Evolutionary conservation across 371 early-diverging fungal species (phyloP), one percentile per base, ranked within the genome.

Genomic region (Mucor indicus): DNA sequence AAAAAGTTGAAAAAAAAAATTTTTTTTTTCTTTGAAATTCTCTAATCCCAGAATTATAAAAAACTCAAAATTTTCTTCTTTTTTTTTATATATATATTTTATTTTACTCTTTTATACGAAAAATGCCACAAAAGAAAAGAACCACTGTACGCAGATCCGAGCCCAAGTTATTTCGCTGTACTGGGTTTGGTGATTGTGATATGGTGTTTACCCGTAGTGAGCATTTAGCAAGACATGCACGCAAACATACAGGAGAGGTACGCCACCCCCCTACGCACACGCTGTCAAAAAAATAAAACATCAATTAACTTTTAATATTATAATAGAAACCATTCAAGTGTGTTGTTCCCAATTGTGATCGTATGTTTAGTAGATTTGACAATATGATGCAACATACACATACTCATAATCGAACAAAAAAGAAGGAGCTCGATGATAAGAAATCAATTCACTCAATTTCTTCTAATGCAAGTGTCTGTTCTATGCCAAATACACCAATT

Each of bases 171-270:
- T 77, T 77, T 40, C 69, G 62, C 33, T 77, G 77, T 47, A 71
- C 72, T 27, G 77, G 74, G 9, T 77, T 67, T 46, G 72, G 72
- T 30, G 62, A 69, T 29, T 77, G 77, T 35, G 69, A 69, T 29
- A 77, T 77, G 77, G 72, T 77, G 2, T 77, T 77, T 44, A 74
- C 77, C 17, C 60, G 77, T 35, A 77, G 77, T 31, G 77, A 77
- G 20, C 77, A 77, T 57, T 63, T 77, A 22, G 74, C 74, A 0
- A 64, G 77, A 37, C 77, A 77, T 47, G 72, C 69, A 23, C 62
- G 77, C 50, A 82, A 82, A 33, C 82, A 82, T 42, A 82, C 82
- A 30, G 82, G 82, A 36, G 82, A 82, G 61, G 75, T 73, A 61
- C n/a, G n/a, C n/a, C n/a, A n/a, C n/a, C n/a, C n/a, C n/a, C n/a